Base-by-base conservation (phyloP, 805 yeast genomes). In the Ogataea kodamae region DNA sequence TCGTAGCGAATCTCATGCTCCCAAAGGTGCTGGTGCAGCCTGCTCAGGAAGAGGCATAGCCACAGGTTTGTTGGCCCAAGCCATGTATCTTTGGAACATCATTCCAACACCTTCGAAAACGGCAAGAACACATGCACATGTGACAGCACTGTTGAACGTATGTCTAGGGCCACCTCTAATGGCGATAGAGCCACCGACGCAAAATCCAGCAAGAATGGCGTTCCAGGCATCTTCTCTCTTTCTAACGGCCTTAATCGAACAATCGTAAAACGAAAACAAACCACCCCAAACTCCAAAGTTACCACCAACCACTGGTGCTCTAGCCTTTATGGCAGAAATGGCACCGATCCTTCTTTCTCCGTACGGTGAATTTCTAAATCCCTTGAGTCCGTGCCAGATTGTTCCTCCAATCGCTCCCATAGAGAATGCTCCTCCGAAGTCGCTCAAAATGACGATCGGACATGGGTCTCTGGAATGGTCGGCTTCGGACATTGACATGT, bases 241-340 rank as follows among this genome's bases (percentile, higher is more conserved):
- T 71, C 98, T 84, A 25, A 92, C 76, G 3, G 90, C 96, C 64
- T 90, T 92, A 28, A 92, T 95, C 10, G 89, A 75, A 71, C 98
- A 92, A 64, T 92, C 98, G 57, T 80, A 92, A 9, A 94, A 82
- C 20, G 97, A 87, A 59, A 92, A 92, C 52, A 92, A 69, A 42
- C 98, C 98, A 72, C 98, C 98, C 98, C 98, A 92, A 23, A 86
- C 95, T 68, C 98, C 98, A 55, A 92, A 90, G 65, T 92, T 92
- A 57, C 98, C 98, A 48, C 98, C 98, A 35, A 90, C 88, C 30
- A 90, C 96, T 23, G 99, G 99, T 2, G 97, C 97, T 62, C 98
- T 76, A 33, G 96, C 86, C 59, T 87, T 87, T 50, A 92, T 82
- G 23, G 97, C 97, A 25, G 85, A 70, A 35, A 90, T 58, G 13